A percentile compares a stretch with the other conserved stretches of the same genome.
phyloP scores from a whole-genome alignment of 345 rosid species.

The Arabis alpina region DNA sequence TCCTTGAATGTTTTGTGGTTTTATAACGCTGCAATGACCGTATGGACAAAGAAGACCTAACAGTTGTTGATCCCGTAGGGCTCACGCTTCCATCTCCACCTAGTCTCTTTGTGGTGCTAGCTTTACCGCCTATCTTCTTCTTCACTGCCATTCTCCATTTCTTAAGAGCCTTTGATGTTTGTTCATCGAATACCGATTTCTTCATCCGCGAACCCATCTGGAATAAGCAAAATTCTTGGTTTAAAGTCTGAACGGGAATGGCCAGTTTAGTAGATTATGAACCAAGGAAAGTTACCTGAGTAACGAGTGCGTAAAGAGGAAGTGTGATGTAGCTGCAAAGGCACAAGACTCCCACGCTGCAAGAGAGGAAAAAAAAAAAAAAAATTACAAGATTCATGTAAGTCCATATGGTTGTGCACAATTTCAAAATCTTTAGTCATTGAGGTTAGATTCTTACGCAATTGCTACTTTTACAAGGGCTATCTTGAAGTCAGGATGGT shows the following conservation, averaged over 20 bases:
- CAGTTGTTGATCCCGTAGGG: slow-evolving; percentile 35
- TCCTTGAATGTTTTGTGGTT: slow-evolving; percentile 81
- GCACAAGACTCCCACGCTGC: slow-evolving; percentile 62
- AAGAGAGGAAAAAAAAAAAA: slow-evolving; percentile 7
- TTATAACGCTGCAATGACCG: slow-evolving; percentile 64
- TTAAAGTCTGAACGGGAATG: not conserved
- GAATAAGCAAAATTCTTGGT: not conserved
- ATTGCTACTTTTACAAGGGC: slow-evolving; percentile 59
- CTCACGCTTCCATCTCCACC: slow-evolving; percentile 59
- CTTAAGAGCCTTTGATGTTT: slow-evolving; percentile 88
- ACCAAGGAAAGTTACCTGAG: slow-evolving; percentile 63
- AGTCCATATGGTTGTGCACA: not conserved
- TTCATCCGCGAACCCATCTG: slow-evolving; percentile 97
- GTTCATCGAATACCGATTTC: slow-evolving; percentile 89
- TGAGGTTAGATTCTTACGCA: slow-evolving; percentile 60
- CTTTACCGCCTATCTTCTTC: slow-evolving; percentile 54
- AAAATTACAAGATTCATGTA: not conserved
- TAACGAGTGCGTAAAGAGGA: slow-evolving; percentile 87
- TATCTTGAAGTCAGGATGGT: slow-evolving; percentile 62
- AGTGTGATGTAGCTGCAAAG: slow-evolving; percentile 94
- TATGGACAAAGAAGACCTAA: slow-evolving; percentile 43
- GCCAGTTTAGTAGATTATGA: not conserved
- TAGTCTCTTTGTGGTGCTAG: slow-evolving; percentile 47
- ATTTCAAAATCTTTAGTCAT: not conserved
- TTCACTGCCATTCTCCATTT: slow-evolving; percentile 87